Base-by-base conservation (phyloP, 148 eudicot genomes). In the Arctostaphylos glauca region DNA sequence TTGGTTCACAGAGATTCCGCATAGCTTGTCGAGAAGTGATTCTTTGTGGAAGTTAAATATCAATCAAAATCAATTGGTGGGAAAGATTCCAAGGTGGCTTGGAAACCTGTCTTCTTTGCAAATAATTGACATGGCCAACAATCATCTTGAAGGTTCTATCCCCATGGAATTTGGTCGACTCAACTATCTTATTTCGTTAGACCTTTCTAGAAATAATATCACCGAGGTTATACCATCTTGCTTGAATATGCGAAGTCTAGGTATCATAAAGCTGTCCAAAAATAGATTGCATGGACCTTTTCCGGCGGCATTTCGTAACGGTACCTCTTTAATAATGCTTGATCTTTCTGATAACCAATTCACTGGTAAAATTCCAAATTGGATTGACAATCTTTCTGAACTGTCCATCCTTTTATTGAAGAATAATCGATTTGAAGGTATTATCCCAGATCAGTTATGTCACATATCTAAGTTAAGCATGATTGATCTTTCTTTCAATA, bases 111-210 rank as follows among this genome's bases (percentile, higher is more conserved):
- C 38, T 31, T 1, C 38, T 31, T 1, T 31, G 38, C 0, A 0
- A 1, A 31, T 1, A 31, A 0, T 31, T 0, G 38, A 31, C 38
- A 31, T 31, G 38, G 38, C 38, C 1, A 31, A 46, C 0, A 83
- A 83, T 64, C 2, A 76, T 19, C 80, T 83, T 49, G 25, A 21
- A n/a, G 80, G 80, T 67, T 44, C 43, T 9, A 67, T 67, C 9
- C 72, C 72, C 0, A 25, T 13, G 6, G 43, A 67, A 67, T 25
- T 67, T 25, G 25, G 72, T 67, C 15, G 8, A 25, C 43, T 25
- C 0, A 7, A 25, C 6, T 0, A 0, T 3, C 19, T 70, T 31
- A 0, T 31, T 1, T 38, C 3, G 43, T 4, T 43, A 41, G 13
- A 14, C 43, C 43, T 6, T 19, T 72, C 14, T 1, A 1, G 38